Percentiles rank a stretch among this genome's conserved stretches.
phyloP scores from a whole-genome alignment of 192 early-diverging fungal genomes.

The Gonapodya sp. region DNA sequence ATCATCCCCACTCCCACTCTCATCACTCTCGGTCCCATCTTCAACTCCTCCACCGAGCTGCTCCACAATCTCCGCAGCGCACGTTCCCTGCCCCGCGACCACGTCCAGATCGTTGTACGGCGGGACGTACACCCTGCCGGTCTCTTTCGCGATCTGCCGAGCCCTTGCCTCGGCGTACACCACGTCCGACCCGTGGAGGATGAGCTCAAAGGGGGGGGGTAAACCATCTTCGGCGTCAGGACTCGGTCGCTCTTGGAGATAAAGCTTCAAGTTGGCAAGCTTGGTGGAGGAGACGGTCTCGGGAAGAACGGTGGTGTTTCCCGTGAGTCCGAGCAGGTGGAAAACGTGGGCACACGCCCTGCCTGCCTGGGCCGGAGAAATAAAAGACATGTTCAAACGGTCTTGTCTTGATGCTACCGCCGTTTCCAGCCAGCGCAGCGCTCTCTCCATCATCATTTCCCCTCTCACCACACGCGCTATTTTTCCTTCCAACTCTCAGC shows the following conservation, averaged over 20 bases:
- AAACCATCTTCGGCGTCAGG: neutral
- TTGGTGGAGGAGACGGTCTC: neutral
- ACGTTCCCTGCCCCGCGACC: conserved; percentile 98
- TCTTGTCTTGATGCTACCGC: too few relatives aligned
- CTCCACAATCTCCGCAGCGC: conserved; percentile 67
- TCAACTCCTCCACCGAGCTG: conserved; percentile 19
- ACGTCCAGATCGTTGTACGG: conserved; percentile 98
- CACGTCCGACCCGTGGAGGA: neutral
- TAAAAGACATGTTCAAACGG: too few relatives aligned
- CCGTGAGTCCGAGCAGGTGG: neutral
- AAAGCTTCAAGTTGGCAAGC: neutral
- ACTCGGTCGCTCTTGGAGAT: too few relatives aligned
- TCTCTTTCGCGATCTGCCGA: neutral
- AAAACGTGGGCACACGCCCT: neutral
- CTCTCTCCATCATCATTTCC: too few relatives aligned
- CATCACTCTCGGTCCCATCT: conserved; percentile 11
- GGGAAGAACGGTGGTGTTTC: neutral
- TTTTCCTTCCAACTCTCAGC: too few relatives aligned
- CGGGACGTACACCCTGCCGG: conserved; percentile 55
- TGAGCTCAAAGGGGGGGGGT: neutral
- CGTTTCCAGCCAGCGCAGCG: too few relatives aligned
- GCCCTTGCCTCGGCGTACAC: neutral
- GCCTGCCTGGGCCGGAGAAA: too few relatives aligned
- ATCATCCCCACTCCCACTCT: conserved; percentile 8
- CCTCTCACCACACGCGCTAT: too few relatives aligned